Evolutionary conservation across 148 eudicot species (phyloP).

Genomic region (Camellia sinensis): DNA sequence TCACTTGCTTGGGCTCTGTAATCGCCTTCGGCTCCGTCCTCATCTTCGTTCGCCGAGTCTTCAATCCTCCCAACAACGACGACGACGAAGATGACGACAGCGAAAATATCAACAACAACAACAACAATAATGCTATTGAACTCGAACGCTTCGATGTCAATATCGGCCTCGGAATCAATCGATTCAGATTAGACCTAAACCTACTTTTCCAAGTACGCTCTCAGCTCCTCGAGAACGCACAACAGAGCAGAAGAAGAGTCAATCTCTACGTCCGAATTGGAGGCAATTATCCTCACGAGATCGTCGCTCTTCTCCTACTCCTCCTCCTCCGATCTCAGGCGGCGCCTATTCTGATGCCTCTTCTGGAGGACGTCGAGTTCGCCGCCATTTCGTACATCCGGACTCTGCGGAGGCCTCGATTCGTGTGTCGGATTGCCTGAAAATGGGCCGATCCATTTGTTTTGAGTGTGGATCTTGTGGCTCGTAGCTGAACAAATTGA

Average conservation of each 20-base stretch:
- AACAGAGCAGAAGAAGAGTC: background rate
- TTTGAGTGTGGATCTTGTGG: background rate
- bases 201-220: background rate
- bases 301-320: background rate
- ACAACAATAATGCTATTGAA: background rate
- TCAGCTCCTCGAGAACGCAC: background rate
- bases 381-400: background rate
- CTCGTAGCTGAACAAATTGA: background rate
- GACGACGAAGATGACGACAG: background rate
- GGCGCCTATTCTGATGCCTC: background rate
- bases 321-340: background rate
- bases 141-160: background rate
- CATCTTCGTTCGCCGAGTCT: background rate
- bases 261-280: background rate
- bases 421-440: background rate
- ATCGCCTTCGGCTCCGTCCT: background rate
- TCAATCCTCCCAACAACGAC: background rate
- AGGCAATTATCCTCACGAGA: background rate
- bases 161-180: background rate
- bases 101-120: background rate
- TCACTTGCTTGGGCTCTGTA: constrained; percentile 1
- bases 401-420: background rate
- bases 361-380: background rate
- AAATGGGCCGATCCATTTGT: background rate
- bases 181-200: background rate